Percentiles rank a stretch among this genome's conserved stretches.
Conservation (phyloP, 805 yeast species). For the Yarrowia osloensis region DNA sequence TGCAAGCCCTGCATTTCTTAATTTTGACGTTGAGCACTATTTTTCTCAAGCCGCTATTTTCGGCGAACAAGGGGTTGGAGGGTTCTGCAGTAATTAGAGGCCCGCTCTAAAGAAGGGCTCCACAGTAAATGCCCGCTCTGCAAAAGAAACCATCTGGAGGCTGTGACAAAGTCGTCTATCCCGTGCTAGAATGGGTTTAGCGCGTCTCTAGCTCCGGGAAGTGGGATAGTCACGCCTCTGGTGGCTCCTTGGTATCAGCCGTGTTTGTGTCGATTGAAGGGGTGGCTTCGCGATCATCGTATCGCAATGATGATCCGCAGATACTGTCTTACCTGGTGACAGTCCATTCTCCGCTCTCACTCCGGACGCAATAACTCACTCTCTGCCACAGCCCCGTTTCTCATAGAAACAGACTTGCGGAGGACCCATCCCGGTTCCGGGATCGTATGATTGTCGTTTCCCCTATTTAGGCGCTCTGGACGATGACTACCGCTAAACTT, state of each 20-base stretch:
- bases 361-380: too few species aligned
- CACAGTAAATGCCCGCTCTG: background rate
- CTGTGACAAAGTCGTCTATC: background rate
- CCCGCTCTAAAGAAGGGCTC: too few species aligned
- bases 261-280: background rate
- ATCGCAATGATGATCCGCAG: background rate
- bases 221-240: too few species aligned
- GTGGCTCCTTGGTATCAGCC: background rate
- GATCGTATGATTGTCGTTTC: background rate
- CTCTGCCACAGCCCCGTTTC: too few species aligned
- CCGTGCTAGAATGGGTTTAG: background rate
- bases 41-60: background rate
- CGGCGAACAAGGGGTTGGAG: background rate
- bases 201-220: background rate
- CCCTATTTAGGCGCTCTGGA: background rate
- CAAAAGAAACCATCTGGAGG: background rate
- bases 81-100: too few species aligned
- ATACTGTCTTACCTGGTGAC: background rate
- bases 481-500: too few species aligned
- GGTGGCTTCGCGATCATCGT: too few species aligned
- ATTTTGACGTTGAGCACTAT: conserved; percentile 15
- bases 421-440: too few species aligned
- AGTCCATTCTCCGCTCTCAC: too few species aligned
- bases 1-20: conserved; percentile 6
- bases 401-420: background rate